Evolutionary conservation across 768 basidiomycete genomes (phyloP), one percentile per base, ranked within the genome.

Genomic region (Serendipita sp.): DNA sequence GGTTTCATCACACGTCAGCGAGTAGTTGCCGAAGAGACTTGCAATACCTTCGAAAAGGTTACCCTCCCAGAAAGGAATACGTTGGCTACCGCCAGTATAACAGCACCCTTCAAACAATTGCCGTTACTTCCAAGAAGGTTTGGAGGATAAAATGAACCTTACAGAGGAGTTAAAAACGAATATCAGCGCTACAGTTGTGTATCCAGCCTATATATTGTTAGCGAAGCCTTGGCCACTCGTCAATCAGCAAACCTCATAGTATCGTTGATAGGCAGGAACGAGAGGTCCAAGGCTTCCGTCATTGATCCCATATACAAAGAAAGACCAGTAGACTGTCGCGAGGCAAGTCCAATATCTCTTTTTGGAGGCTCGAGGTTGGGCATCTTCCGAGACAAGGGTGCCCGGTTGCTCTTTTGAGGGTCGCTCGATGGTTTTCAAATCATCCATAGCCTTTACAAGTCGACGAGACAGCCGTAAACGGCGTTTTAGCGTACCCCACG

Each of bases 101-200:
- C 53, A 33, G 31, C 22, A 30, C 53, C 53, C 53, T 58, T 5
- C 9, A 28, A n/a, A 48, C 45, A n/a, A 22, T 58, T 33, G 11
- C 11, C 30, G 24, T 30, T 28, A n/a, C 31, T 1, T 58, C 24
- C n/a, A n/a, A 58, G 30, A 11, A 34, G n/a, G n/a, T 20, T 9
- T 22, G 45, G 28, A 30, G 17, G 9, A 58, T 58, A 58, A 31
- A 26, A 33, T 58, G 33, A 3, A 30, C 72, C 74, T 24, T 48
- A 75, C 77, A 9, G 69, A 60, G 62, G 74, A 76, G n/a, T 73
- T 70, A 62, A 73, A 71, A 7, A 78, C 75, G 64, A 76, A 79
- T 4, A 78, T 69, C 16, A 79, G 62, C 26, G 78, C 78, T 2
- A 78, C 77, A 28, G 72, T 66, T 1, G 70, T 67, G 65, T 74